Percentiles rank a stretch among this genome's conserved stretches.
These are phyloP conservation scores for Lizonia empirigonia DNA, from an alignment of 2,329 filamentous ascomycete genomes.

Conservation along the genomic window DNA sequence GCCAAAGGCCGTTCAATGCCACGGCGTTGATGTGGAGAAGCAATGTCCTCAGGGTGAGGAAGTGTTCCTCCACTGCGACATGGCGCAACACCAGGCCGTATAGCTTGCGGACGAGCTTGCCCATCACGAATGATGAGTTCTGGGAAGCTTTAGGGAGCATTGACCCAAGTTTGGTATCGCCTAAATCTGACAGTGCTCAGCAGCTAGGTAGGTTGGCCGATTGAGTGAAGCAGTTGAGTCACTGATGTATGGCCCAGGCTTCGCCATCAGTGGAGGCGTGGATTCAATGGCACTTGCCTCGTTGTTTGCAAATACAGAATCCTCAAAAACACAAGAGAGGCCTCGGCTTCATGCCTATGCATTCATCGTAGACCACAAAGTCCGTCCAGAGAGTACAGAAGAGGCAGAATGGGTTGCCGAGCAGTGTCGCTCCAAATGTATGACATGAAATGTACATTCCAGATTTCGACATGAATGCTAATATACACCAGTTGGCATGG, in stretches of 20 bases:
- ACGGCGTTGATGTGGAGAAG: conserved; percentile 42
- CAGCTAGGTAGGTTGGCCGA: conserved; percentile 22
- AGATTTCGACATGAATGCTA: conserved; percentile 2
- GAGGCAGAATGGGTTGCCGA: conserved; percentile 60
- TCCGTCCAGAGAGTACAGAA: conserved; percentile 59
- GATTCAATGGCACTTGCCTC: conserved; percentile 96
- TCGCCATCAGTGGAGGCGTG: conserved; percentile 90
- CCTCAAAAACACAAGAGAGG: conserved; percentile 8
- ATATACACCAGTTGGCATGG: conserved; percentile 34
- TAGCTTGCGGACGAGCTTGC: conserved; percentile 27
- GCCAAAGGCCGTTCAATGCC: conserved; percentile 21
- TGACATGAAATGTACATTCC: conserved; percentile 3
- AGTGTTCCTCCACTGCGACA: conserved; percentile 30
- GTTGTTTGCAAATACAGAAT: conserved; percentile 60
- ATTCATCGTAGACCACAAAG: conserved; percentile 66
- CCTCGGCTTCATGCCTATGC: conserved; percentile 52
- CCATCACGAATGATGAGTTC: conserved; percentile 39
- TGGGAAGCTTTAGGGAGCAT: conserved; percentile 9
- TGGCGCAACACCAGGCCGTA: conserved; percentile 25
- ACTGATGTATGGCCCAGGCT: conserved; percentile 43
- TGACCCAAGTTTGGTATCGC: neutral
- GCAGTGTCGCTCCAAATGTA: conserved; percentile 54
- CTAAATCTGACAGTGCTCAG: neutral
- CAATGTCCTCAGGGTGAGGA: conserved; percentile 42
- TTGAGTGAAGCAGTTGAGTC: neutral